Evolutionary conservation across 768 basidiomycete genomes (phyloP), one percentile per base, ranked within the genome.

Genomic region (Asterophora parasitica): DNA sequence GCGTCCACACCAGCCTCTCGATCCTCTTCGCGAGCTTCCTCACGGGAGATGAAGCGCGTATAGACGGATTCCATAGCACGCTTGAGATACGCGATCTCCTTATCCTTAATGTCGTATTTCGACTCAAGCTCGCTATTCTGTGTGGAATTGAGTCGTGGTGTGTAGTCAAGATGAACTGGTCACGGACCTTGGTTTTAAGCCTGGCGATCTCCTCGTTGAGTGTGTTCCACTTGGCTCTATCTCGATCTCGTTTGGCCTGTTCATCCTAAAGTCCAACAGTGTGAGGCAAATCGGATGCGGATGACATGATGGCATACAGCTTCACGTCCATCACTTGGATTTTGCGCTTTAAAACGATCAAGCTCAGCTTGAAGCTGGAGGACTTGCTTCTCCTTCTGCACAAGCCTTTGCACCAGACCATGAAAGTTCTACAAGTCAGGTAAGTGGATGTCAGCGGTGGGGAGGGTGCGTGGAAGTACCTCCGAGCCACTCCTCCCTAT

Each of bases 51-150:
- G 61, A 93, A 85, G n/a, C 87, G 77, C 9, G 83, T 83, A 63
- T 90, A 90, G 4, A 94, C 85, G 6, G 88, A 85, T 63, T 92
- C 89, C 31, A 96, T 70, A n/a, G 90, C 87, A 11, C 85, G 83
- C 59, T 91, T 90, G 32, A 93, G 74, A 57, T 85, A 88, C 0
- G 75, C 54, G 28, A 85, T 73, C 47, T 92, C 87, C 59, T 90
- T 92, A 52, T 85, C 79, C 58, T 83, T 86, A 45, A 69, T 65
- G 4, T 63, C 64, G 2, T 80, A 37, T 2, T 64, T 55, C 4
- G 57, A 64, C 36, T 82, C 82, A 41, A 81, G 64, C 36, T 84
- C 81, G 2, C 64, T 64, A 37, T 72, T 72, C 87, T 92, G 57
- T 11, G 33, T 20, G 12, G 17, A 45, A 23, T n/a, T 56, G 36